Evolutionary conservation across 345 rosid species (phyloP).

Genomic region (Eucalyptus viminalis): DNA sequence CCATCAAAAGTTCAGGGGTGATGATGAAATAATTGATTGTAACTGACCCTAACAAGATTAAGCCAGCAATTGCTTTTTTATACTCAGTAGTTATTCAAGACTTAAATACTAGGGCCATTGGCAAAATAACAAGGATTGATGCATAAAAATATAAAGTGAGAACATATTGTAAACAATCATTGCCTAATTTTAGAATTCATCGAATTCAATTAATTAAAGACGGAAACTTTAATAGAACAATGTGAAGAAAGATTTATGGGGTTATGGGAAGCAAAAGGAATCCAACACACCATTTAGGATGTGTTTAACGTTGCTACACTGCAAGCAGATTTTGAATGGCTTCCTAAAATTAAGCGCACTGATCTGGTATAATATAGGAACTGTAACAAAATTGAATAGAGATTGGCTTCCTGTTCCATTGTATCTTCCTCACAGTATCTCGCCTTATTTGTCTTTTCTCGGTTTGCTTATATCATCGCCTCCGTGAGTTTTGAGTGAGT

Average conservation of each 20-base stretch:
- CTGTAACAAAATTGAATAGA: not conserved
- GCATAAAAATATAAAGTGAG: not conserved
- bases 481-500: not conserved
- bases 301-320: not conserved
- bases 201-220: not conserved
- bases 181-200: not conserved
- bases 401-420: not conserved
- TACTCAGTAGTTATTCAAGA: not conserved
- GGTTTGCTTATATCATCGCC: not conserved
- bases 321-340: not conserved
- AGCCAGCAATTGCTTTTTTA: not conserved
- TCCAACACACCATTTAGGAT: not conserved
- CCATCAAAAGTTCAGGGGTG: not conserved
- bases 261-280: not conserved
- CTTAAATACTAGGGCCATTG: not conserved
- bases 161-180: not conserved
- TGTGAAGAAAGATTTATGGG: not conserved
- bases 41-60: not conserved
- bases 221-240: not conserved
- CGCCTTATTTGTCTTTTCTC: not conserved
- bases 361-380: not conserved
- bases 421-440: not conserved
- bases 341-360: not conserved
- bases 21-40: not conserved
- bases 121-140: not conserved